Base-by-base conservation (phyloP, 1,139 yeast genomes). In the Pichia sp. region DNA sequence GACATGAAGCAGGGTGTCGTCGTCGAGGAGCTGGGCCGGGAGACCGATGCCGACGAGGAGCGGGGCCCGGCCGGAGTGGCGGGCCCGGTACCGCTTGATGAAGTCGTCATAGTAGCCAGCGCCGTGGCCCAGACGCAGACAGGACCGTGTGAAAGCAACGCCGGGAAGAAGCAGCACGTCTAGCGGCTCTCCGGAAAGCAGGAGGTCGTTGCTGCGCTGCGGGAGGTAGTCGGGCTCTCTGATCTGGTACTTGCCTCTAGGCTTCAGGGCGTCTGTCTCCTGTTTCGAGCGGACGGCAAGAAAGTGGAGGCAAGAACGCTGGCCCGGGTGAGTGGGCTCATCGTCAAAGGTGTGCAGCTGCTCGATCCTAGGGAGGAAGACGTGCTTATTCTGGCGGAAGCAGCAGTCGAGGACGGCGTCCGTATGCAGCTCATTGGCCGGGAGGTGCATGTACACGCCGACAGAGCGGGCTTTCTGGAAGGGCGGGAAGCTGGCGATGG, bases 81-180 rank as follows among this genome's bases (percentile, higher is more conserved):
- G 66, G 58, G 65, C 67, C n/a, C 61, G 48, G 61, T 82, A 83
- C 44, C 83, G 70, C 39, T 72, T 70, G 40, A 89, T 74, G 64
- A 80, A 91, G 59, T 84, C 88, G 66, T 93, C 98, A 66, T 93
- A 93, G 67, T 79, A 90, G 0, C 97, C 99, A 10, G 85, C 95
- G 0, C 99, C 99, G 66, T 90, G 96, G 0, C 98, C 99, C 50
- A 93, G 66, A 53, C 99, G 68, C 34, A 74, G 70, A 48, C 83
- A 80, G 9, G 55, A 62, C 8, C 55, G 59, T 2, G 85, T 75
- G 65, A 88, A 91, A 1, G 89, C 96, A 1, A 93, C 84, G 0
- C 96, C 98, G 0, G 98, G 99, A 0, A 93, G 73, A 2, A 93
- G 68, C 8, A 93, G 72, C 26, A 90, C 62, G 60, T 91, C 97